Conservation (phyloP, 2,329 filamentous ascomycete genomes). For the Fusarium sp. region DNA sequence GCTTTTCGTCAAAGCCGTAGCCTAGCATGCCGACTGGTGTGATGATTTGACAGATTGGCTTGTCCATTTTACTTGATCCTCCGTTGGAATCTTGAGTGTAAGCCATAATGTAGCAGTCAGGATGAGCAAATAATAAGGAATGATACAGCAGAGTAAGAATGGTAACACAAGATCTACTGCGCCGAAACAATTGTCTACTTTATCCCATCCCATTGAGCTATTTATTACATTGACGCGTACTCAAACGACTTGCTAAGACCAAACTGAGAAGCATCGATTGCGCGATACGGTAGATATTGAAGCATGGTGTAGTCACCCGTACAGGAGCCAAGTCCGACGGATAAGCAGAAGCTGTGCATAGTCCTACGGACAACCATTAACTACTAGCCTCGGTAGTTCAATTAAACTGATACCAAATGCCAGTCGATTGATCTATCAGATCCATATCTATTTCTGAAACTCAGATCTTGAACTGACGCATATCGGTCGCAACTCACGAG, state of each 20-base stretch:
- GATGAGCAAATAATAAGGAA: background rate
- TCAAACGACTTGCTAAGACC: rapidly evolving
- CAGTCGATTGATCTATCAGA: background rate
- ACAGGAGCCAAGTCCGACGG: background rate
- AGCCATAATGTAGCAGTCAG: background rate
- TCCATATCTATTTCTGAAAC: background rate
- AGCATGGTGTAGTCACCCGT: background rate
- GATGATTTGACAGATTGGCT: conserved; percentile 48
- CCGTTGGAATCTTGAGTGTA: background rate
- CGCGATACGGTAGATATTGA: background rate
- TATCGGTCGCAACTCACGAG: too few species aligned
- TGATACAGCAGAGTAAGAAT: background rate
- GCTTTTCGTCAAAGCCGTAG: conserved; percentile 56
- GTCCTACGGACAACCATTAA: background rate
- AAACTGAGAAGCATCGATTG: background rate
- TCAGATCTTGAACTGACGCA: background rate
- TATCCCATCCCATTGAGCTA: background rate
- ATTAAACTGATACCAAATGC: background rate
- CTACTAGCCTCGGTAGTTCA: background rate
- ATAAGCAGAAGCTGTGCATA: background rate
- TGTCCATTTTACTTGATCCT: background rate
- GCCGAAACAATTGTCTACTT: background rate
- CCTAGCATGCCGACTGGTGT: conserved; percentile 62
- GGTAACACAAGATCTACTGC: background rate
- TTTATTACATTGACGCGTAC: background rate